Evolutionary conservation across 345 rosid species (phyloP), one percentile per base, ranked within the genome.

Genomic region (Nephelium lappaceum): DNA sequence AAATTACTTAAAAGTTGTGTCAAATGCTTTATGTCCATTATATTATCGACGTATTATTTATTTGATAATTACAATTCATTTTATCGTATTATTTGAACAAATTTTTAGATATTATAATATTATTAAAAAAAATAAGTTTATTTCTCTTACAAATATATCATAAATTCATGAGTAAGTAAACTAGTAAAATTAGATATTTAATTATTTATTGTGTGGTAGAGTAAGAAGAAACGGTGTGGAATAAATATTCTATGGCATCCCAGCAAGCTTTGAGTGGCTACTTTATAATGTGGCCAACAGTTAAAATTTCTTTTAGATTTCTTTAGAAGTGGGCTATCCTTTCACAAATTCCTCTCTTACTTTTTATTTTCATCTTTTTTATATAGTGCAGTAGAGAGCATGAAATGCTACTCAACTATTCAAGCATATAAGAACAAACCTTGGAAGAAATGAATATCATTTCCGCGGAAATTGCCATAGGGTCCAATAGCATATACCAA

Each of bases 321-420:
- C 88, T 83, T 86, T 61, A 36, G 9, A 65, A 31, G 79, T 67
- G 82, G 81, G 84, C 63, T 80, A 82, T 72, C 73, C 77, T 78
- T 80, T 63, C 57, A 77, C 73, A 38, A 53, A 60, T 69, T 45
- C 71, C 60, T 76, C 23, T 21, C 66, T 4, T 1, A 11, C 27
- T 27, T 70, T 72, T 43, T 25, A 0, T 66, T 64, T 4, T 76
- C 51, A 61, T 55, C 61, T 41, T 41, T 41, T 41, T 41, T 31
- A 31, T 11, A 7, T 7, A 57, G 62, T 49, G 55, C 19, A n/a
- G 62, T 57, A 57, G 19, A 57, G 62, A 57, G 62, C 11, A 19
- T 57, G 62, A 21, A 57, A 7, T 57, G 62, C 24, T n/a, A 6
- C 5, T 57, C 21, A 57, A 57, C 24, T n/a, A 6, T 18, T 57